A percentile compares a stretch with the other conserved stretches of the same genome.
These are phyloP conservation scores for Cladophialophora bantiana DNA, from an alignment of 2,329 filamentous ascomycete species.

Conservation along the genomic window DNA sequence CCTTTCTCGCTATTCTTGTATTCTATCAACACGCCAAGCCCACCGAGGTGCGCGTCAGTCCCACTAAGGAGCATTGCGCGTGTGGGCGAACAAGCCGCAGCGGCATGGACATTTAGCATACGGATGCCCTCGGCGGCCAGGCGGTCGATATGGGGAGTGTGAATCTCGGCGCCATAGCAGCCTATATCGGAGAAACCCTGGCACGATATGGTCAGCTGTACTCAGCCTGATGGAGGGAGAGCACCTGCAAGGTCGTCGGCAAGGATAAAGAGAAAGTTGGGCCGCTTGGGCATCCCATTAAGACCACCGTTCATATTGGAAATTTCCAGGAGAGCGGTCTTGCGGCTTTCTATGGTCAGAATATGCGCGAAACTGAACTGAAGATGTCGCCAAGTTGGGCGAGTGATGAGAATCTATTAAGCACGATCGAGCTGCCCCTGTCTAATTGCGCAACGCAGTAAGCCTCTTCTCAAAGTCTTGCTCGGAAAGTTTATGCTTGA, in stretches of 20 bases:
- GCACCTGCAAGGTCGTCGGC: background rate
- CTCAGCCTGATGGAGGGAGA: background rate
- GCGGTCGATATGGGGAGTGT: background rate
- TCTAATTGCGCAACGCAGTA: too few relatives aligned
- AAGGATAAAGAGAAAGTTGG: background rate
- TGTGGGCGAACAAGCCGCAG: slow-evolving; percentile 65
- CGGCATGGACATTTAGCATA: background rate
- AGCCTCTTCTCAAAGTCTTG: too few relatives aligned
- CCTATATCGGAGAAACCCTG: background rate
- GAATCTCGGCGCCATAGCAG: background rate
- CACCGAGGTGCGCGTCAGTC: slow-evolving; percentile 49
- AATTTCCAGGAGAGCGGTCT: too few relatives aligned
- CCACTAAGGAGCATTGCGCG: slow-evolving; percentile 71
- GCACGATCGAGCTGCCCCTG: too few relatives aligned
- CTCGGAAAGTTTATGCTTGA: too few relatives aligned
- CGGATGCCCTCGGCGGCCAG: background rate
- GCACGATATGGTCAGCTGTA: background rate
- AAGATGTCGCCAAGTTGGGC: too few relatives aligned
- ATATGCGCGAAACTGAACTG: too few relatives aligned
- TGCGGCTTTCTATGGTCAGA: too few relatives aligned
- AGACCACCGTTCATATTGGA: too few relatives aligned
- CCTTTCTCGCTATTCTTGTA: slow-evolving; percentile 16
- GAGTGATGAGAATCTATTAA: too few relatives aligned
- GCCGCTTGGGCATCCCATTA: background rate
- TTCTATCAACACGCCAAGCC: slow-evolving; percentile 44